These are phyloP conservation scores for Penicillium flavigenum DNA, from an alignment of 495 filamentous ascomycete genomes.

Conservation along the genomic window DNA sequence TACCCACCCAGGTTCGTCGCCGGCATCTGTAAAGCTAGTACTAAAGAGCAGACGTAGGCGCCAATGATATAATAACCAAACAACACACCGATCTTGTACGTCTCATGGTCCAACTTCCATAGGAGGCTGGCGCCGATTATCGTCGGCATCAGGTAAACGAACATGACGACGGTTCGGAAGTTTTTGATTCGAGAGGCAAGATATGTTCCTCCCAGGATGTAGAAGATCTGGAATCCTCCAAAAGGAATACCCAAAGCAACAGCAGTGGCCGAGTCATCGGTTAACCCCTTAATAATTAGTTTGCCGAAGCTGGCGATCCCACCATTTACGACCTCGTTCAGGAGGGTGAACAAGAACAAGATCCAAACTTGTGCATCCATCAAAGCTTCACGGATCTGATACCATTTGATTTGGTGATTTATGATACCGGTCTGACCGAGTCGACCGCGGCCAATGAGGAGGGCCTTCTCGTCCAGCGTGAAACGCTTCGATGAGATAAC, in stretches of 20 bases:
- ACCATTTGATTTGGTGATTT: constrained; percentile 44
- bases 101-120: constrained; percentile 37
- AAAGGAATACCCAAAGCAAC: constrained; percentile 39
- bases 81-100: constrained; percentile 35
- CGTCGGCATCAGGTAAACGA: constrained; percentile 36
- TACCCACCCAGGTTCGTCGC: constrained; percentile 43
- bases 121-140: constrained; percentile 36
- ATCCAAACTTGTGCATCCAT: constrained; percentile 45
- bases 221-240: constrained; percentile 42
- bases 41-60: constrained; percentile 39
- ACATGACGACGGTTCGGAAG: constrained; percentile 38
- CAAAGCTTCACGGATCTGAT: constrained; percentile 47
- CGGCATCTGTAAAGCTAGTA: constrained; percentile 44
- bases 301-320: constrained; percentile 41
- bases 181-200: constrained; percentile 35
- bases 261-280: constrained; percentile 29
- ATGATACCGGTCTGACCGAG: constrained; percentile 42
- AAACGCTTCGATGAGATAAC: constrained; percentile 40
- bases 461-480: constrained; percentile 39
- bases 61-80: constrained; percentile 43
- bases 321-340: constrained; percentile 43
- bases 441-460: constrained; percentile 39
- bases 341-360: constrained; percentile 29
- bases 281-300: constrained; percentile 41
- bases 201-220: constrained; percentile 34